These are phyloP conservation scores for Eucalyptus victrix DNA, from an alignment of 345 rosid species.

Conservation along the genomic window DNA sequence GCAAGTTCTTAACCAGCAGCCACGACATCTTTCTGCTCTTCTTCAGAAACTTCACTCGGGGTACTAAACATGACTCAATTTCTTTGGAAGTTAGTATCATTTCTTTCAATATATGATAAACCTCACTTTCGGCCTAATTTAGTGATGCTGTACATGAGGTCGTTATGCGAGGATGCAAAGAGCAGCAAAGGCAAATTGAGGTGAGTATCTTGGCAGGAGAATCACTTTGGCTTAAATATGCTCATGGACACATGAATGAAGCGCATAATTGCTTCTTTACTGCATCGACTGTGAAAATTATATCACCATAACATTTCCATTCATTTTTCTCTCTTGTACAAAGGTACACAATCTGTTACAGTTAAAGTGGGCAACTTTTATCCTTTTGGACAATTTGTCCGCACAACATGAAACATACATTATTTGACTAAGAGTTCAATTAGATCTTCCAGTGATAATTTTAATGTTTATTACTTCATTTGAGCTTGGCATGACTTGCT, in stretches of 20 bases:
- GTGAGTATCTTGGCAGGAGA: slow-evolving; percentile 11
- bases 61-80: slow-evolving; percentile 10
- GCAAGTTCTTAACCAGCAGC: slow-evolving; percentile 88
- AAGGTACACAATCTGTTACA: background rate
- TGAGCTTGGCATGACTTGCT: background rate
- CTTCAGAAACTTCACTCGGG: slow-evolving; percentile 98
- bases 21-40: slow-evolving; percentile 73
- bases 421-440: background rate
- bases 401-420: background rate
- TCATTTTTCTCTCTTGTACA: background rate
- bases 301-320: background rate
- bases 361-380: background rate
- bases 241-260: background rate
- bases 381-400: background rate
- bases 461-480: background rate
- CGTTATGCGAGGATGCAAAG: slow-evolving; percentile 84
- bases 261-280: background rate
- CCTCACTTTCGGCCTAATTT: background rate
- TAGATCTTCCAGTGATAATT: background rate
- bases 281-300: background rate
- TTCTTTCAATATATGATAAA: background rate
- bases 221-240: background rate
- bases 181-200: slow-evolving; percentile 96
- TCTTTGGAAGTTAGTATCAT: background rate
- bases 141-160: slow-evolving; percentile 89